Base-by-base conservation (phyloP, 768 basidiomycete species). In the Leccinum incarnatum region DNA sequence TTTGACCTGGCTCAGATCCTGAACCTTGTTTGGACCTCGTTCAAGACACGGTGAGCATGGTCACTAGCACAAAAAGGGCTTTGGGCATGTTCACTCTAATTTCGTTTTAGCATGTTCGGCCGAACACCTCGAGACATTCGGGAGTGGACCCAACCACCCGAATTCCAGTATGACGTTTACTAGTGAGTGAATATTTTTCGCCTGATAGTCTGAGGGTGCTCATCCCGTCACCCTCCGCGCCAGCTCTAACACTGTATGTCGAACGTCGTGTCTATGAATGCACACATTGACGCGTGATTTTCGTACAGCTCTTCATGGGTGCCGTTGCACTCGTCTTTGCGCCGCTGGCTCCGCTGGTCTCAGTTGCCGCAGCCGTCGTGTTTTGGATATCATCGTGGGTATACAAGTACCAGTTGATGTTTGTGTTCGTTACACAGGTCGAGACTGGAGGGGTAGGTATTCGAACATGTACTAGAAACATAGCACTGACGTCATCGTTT, bases 401-500 rank as follows among this genome's bases (percentile, higher is more conserved):
- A 21, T 93, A 95, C 80, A 99, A 98, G 76, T 98, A 98, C 68
- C 91, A 95, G 77, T 79, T 98, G 52, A 94, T 98, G 87, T 98
- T 96, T 72, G 93, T 96, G 57, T 95, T 83, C 69, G 77, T 93
- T 51, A 86, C 94, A 6, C 87, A 86, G 61, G 90, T 94, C 14
- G 97, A 99, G 75, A 92, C 88, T 53, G 97, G 96, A 58, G 97
- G 97, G 32, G 91, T 93, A 72, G 90, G 83, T 15, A 34, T 23
- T 23, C 3, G 10, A 25, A 14, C 5, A 53, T 56, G 25, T 30
- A 52, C 53, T 40, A 2, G 45, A 17, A 58, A 15, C 49, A 10
- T 46, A 5, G 51, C 15, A 29, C 49, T 37, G 49, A 54, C 29
- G 12, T 3, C 27, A 25, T 27, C 12, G 9, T 57, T 34, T 65